phyloP scores from a whole-genome alignment of 1,284 basidiomycete genomes.

The Blastosporella zonata region DNA sequence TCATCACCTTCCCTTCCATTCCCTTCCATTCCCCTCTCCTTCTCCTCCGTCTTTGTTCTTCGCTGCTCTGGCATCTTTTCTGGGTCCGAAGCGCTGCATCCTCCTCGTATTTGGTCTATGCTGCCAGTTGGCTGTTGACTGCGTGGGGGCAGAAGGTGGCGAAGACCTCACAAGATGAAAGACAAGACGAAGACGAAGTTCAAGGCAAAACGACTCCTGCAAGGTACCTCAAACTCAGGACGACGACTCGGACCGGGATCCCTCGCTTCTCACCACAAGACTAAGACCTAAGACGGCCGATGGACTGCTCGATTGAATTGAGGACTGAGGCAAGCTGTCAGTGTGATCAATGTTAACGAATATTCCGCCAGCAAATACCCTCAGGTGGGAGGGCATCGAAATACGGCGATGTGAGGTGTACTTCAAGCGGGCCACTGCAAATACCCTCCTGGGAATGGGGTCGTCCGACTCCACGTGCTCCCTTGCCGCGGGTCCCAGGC shows the following conservation, averaged over 20 bases:
- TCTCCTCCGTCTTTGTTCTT: not conserved
- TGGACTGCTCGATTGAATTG: no score
- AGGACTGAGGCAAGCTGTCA: not conserved
- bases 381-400: not conserved
- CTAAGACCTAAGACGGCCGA: no score
- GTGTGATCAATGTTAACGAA: not conserved
- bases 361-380: not conserved
- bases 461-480: slow-evolving; percentile 7
- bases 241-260: no score
- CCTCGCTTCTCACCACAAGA: no score
- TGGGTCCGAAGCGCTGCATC: not conserved
- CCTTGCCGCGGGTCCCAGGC: slow-evolving; percentile 13
- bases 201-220: not conserved
- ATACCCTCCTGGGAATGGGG: not conserved
- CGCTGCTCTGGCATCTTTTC: not conserved
- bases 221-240: no score
- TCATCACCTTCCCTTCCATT: not conserved
- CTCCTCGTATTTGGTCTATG: not conserved
- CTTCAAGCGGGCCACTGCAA: not conserved
- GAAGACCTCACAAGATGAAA: not conserved
- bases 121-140: not conserved
- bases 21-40: not conserved
- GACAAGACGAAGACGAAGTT: not conserved
- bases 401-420: not conserved
- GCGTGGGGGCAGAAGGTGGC: no score